Conservation (phyloP, 177 flowering plant species). For the Vitis hybrid region DNA sequence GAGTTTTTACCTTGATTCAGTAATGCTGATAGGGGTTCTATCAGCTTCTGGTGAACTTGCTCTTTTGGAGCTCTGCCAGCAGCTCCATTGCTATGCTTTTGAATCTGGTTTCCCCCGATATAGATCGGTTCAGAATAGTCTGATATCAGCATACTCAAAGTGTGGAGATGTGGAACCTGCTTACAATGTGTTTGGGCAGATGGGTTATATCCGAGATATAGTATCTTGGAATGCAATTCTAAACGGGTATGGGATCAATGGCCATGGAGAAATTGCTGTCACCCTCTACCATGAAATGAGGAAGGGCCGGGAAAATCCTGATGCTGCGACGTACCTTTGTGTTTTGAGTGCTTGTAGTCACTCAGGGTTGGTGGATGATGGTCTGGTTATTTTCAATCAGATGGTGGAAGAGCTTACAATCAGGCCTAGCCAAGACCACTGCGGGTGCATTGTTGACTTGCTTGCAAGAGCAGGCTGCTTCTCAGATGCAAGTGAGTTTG, state of each 20-base stretch:
- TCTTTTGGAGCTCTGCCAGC: conserved; percentile 34
- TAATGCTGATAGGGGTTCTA: conserved; percentile 22
- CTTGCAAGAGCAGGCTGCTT: conserved; percentile 45
- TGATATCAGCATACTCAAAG: conserved; percentile 40
- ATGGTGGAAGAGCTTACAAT: conserved; percentile 34
- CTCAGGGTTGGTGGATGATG: conserved; percentile 42
- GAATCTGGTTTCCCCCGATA: conserved; percentile 25
- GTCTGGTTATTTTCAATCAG: conserved; percentile 32
- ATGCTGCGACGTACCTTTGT: conserved; percentile 32
- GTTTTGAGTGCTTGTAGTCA: conserved; percentile 48
- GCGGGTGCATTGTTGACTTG: conserved; percentile 44
- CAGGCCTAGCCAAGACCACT: conserved; percentile 30
- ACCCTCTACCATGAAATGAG: conserved; percentile 36
- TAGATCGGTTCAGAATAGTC: conserved; percentile 34
- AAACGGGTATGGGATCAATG: conserved; percentile 42
- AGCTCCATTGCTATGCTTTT: conserved; percentile 36
- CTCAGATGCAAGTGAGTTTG: conserved; percentile 25
- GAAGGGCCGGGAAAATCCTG: conserved; percentile 22
- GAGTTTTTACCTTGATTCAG: conserved; percentile 22
- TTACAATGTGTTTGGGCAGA: conserved; percentile 30
- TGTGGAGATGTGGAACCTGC: conserved; percentile 39
- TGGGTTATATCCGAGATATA: conserved; percentile 22
- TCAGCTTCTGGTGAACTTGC: conserved; percentile 38
- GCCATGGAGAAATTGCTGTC: conserved; percentile 36
- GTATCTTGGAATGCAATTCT: conserved; percentile 49